Evolutionary conservation across 192 early-diverging fungal species (phyloP).

Genomic region (Coemansia interrupta): DNA sequence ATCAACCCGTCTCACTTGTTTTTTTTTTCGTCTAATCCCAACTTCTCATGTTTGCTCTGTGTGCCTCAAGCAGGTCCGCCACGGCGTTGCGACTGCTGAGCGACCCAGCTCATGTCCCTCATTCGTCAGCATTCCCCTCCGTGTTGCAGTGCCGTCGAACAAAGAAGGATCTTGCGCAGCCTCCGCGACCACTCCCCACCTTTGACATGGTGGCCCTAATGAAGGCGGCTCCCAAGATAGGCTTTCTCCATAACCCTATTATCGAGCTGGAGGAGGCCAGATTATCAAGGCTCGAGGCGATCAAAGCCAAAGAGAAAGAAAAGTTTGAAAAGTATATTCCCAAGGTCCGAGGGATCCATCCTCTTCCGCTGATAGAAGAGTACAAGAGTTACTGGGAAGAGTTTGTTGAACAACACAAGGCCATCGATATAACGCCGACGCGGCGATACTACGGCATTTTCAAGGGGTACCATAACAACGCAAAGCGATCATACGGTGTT

Average conservation of each 20-base stretch:
- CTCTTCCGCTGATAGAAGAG: slow-evolving; percentile 17
- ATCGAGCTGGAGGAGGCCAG: slow-evolving; percentile 3
- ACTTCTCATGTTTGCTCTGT: slow-evolving; percentile 7
- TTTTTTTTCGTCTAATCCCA: neutral
- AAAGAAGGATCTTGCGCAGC: slow-evolving; percentile 4
- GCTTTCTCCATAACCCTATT: slow-evolving; percentile 39
- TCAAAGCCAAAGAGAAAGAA: neutral
- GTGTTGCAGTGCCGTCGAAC: slow-evolving; percentile 23
- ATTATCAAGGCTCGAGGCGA: neutral
- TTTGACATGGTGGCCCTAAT: slow-evolving; percentile 7
- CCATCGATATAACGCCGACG: slow-evolving; percentile 30
- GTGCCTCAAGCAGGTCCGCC: neutral
- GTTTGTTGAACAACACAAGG: slow-evolving; percentile 18
- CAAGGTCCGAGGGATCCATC: slow-evolving; percentile 10
- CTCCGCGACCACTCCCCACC: neutral
- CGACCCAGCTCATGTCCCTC: slow-evolving; percentile 1
- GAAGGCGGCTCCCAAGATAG: neutral
- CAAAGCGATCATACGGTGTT: slow-evolving; percentile 9
- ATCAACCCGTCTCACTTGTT: neutral
- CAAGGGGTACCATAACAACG: slow-evolving; percentile 3
- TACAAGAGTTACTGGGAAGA: slow-evolving; percentile 7
- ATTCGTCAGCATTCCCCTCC: neutral
- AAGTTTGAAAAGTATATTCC: slow-evolving; percentile 2
- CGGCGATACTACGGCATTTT: slow-evolving; percentile 9
- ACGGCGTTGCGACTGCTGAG: neutral